These are phyloP conservation scores for Apiotrichum sp. DNA, from an alignment of 1,284 basidiomycete genomes.

Conservation along the genomic window DNA sequence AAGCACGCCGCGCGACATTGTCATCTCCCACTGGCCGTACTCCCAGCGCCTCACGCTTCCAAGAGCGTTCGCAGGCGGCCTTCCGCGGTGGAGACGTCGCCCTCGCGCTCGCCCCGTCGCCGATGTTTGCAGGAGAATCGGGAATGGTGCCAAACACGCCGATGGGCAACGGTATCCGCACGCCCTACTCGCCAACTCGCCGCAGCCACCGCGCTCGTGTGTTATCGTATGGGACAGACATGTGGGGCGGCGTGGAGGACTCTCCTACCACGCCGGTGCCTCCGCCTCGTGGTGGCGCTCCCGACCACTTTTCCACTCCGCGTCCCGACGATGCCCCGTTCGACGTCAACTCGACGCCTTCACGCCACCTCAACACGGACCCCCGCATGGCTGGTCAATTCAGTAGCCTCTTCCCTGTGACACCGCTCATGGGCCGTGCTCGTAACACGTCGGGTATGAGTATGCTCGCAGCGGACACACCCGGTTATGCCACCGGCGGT, in stretches of 20 bases:
- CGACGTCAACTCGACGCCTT: conserved; percentile 43
- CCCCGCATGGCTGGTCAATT: conserved; percentile 25
- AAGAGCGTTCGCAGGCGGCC: conserved; percentile 31
- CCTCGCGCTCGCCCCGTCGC: conserved; percentile 42
- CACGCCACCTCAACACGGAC: conserved; percentile 37
- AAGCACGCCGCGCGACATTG: conserved; percentile 19
- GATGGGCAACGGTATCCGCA: conserved; percentile 12
- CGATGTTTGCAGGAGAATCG: conserved; percentile 30
- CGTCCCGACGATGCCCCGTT: conserved; percentile 36
- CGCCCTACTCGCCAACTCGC: conserved; percentile 21
- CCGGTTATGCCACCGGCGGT: conserved; percentile 4
- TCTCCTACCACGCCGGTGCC: conserved; percentile 38
- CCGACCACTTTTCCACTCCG: conserved; percentile 35
- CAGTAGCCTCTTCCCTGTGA: conserved; percentile 38
- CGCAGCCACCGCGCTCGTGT: conserved; percentile 29
- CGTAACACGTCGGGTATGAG: conserved; percentile 23
- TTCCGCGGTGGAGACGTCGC: conserved; percentile 33
- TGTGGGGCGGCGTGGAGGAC: conserved; percentile 33
- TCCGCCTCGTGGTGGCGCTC: conserved; percentile 9
- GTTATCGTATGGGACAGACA: conserved; percentile 37
- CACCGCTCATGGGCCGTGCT: conserved; percentile 34
- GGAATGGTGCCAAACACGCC: not conserved
- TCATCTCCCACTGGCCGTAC: conserved; percentile 24
- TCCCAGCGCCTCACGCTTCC: conserved; percentile 6
- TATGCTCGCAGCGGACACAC: conserved; percentile 19